Evolutionary conservation across 805 yeast genomes (phyloP), one percentile per base, ranked within the genome.

Genomic region (Blastobotrys attinorum): DNA sequence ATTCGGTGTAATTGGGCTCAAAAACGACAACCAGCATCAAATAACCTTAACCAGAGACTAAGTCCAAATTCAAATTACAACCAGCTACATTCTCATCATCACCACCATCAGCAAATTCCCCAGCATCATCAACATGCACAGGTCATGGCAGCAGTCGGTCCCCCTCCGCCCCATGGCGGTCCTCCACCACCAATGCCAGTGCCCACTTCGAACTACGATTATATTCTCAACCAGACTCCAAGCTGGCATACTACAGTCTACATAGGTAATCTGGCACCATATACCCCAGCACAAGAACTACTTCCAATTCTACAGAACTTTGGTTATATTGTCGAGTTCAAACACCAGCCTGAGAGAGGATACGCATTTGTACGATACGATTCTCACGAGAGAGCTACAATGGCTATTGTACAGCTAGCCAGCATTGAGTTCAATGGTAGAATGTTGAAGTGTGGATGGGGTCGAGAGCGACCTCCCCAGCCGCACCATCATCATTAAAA

Each of bases 1-100:
- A 76, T 88, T 49, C 75, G 95, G 59, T 76, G 87, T 57, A 87
- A 86, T 62, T 86, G 95, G 94, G 96, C 96, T 33, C 75, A 83
- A 35, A 88, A 81, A 57, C 79, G 78, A 58, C 16, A 6, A 15
- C 22, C 15, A n/a, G 20, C 21, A 33, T 21, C 33, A 25, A 31
- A 35, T 18, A 43, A 39, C 46, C 27, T 3, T 33, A n/a, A 17
- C 21, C n/a, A n/a, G n/a, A n/a, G n/a, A n/a, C n/a, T n/a, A n/a
- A n/a, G n/a, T n/a, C 37, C 18, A 15, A 17, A 17, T 35, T n/a
- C n/a, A n/a, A 11, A 18, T 20, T 27, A 27, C 21, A 34, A 6
- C 13, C n/a, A n/a, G n/a, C n/a, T 13, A 8, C 31, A 8, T n/a
- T n/a, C n/a, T n/a, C n/a, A n/a, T n/a, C n/a, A n/a, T n/a, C n/a